Base-by-base conservation (phyloP, 345 rosid species). In the Rhizophora apiculata region DNA sequence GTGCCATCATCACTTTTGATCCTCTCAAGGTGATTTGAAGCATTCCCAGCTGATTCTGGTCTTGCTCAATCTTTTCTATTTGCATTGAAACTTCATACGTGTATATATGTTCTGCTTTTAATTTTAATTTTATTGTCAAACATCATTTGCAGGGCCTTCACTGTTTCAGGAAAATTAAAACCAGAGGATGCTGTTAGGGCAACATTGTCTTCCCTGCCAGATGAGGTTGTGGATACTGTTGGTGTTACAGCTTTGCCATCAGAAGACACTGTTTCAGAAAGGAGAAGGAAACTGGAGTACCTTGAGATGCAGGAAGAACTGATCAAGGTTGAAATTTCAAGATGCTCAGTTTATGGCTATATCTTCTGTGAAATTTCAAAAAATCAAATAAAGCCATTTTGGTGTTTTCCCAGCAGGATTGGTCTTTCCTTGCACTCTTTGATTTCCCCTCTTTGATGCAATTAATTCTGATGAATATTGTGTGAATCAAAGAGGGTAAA, bases 201-300 rank as follows among this genome's bases (percentile, higher is more conserved):
- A 73, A 95, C 99, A 24, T 93, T 89, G 61, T 89, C 97, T 79
- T 95, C 97, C 71, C 86, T 95, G 36, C 97, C 97, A 19, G 97
- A 91, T 72, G 96, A 91, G 81, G 97, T 94, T 85, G 97, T 94
- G 72, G 97, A 82, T 83, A 94, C 93, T 60, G 92, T 94, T 79
- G 92, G 92, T 76, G 83, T 88, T 70, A 89, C 93, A 64, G 78
- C 91, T 65, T 83, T 91, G 79, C 90, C 97, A 70, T 91, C 99
- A 36, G 99, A 88, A 80, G 96, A 94, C 85, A 72, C 92, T 78
- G 83, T 94, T 70, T 92, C 97, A 68, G 96, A 88, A 73, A 85
- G 97, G 80, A 84, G 87, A 83, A 91, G 97, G 82, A 94, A 89
- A 65, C 60, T 94, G 78, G 97, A 94, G 80, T 94, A 82, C 82